Base-by-base conservation (phyloP, 257 asterid species). In the Striga asiatica region DNA sequence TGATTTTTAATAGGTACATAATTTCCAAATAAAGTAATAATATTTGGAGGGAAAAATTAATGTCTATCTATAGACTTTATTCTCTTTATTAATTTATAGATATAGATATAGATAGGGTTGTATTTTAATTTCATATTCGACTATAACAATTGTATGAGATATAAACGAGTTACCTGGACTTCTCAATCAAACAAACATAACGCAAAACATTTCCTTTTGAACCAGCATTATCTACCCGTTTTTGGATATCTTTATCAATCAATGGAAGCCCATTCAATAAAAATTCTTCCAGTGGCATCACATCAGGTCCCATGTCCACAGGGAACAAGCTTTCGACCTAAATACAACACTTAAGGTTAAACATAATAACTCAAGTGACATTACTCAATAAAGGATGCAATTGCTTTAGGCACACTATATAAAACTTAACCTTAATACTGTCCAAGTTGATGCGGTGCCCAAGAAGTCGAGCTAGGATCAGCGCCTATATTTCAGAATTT, bases 311-410 rank as follows among this genome's bases (percentile, higher is more conserved):
- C 96, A 87, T 81, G 73, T 84, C 78, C 61, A 39, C 76, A 31
- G 96, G 96, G 66, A 73, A 91, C 79, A 91, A 81, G 81, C 98
- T 91, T 68, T 91, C 95, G 13, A 91, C 69, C 98, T 91, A 65
- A 56, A 58, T 59, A 50, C 57, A 22, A 16, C 20, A 7, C 49
- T 48, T 34, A 9, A 49, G 6, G 43, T 23, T 54, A 56, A 37
- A 43, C 42, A 49, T 58, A 12, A 17, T 17, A 43, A 52, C 8
- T 3, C 42, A 23, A n/a, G 11, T 22, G n/a, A n/a, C n/a, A n/a
- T 58, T 50, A 21, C 54, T 32, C 24, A 48, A 18, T 25, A 27
- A 50, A 57, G 20, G 64, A 58, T n/a, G 56, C 39, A 65, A 57
- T 46, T 29, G 56, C 34, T n/a, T 8, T 52, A 66, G 41, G 34